phyloP scores from a whole-genome alignment of 352 stramenopile genomes.

The Phytopythium chamaehyphon region DNA sequence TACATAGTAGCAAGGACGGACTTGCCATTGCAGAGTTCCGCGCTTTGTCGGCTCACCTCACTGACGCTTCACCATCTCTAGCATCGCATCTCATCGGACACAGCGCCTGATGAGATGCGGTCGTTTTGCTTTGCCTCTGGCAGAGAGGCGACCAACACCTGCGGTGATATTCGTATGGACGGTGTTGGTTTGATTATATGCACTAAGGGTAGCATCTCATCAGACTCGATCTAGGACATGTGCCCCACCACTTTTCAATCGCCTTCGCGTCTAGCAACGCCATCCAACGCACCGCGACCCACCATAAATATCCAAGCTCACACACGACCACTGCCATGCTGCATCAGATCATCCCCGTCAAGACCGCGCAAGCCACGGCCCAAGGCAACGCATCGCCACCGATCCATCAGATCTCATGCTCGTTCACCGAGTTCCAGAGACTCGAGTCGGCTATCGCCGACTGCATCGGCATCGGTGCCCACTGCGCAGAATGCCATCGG shows the following conservation, averaged over 20 bases:
- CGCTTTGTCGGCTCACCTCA: too few species aligned
- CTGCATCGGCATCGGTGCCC: neutral
- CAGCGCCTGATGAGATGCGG: too few species aligned
- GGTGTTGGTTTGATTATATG: too few species aligned
- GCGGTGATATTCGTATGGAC: too few species aligned
- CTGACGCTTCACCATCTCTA: too few species aligned
- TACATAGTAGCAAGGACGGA: too few species aligned
- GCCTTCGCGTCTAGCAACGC: neutral
- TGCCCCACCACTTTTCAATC: neutral
- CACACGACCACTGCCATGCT: neutral
- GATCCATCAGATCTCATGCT: neutral
- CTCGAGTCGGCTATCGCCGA: conserved; percentile 1
- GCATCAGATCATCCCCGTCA: neutral
- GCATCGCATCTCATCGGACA: too few species aligned
- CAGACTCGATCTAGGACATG: neutral
- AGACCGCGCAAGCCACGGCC: neutral
- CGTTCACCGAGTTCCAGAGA: conserved; percentile 2
- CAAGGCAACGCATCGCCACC: neutral
- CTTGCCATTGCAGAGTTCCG: too few species aligned
- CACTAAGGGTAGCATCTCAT: neutral
- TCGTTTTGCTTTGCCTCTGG: too few species aligned
- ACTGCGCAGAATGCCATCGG: neutral
- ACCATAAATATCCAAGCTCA: neutral
- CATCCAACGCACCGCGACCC: neutral
- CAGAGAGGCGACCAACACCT: too few species aligned